phyloP scores from a whole-genome alignment of 192 early-diverging fungal species.

The Linnemannia hyalina region DNA sequence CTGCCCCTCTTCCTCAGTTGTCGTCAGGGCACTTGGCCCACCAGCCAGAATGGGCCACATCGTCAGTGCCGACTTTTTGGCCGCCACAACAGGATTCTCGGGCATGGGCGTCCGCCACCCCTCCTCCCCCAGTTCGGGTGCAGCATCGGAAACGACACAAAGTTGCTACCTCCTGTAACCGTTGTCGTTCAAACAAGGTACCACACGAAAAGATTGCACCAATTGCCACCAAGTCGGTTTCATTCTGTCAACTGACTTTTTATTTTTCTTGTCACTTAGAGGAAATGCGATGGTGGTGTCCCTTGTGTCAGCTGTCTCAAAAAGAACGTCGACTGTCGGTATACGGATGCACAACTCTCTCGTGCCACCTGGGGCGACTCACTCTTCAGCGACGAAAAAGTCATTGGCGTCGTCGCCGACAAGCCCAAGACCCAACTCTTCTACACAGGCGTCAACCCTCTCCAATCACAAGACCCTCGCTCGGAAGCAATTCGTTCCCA shows the following conservation, averaged over 20 bases:
- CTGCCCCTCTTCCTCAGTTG: neutral
- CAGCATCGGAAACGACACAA: conserved; percentile 40
- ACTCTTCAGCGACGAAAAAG: conserved; percentile 28
- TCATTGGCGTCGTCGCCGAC: conserved; percentile 24
- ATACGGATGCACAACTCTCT: conserved; percentile 40
- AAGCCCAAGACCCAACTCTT: conserved; percentile 11
- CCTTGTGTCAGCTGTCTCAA: conserved; percentile 32
- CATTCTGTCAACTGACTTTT: neutral
- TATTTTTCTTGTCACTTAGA: neutral
- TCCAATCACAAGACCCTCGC: neutral
- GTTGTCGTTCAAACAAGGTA: conserved; percentile 47
- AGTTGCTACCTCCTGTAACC: conserved; percentile 40
- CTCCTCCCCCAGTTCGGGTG: neutral
- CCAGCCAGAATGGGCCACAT: neutral
- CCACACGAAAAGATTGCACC: neutral
- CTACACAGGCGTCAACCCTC: neutral
- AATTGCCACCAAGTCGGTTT: neutral
- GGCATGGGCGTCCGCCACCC: neutral
- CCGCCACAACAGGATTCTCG: neutral
- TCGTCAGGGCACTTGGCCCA: neutral
- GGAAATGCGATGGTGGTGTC: conserved; percentile 36
- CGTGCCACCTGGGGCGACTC: conserved; percentile 34
- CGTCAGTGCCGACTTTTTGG: too few relatives aligned
- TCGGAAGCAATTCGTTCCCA: neutral
- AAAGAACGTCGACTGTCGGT: conserved; percentile 32